Percentiles rank a stretch among this genome's conserved stretches.
phyloP scores from a whole-genome alignment of 352 stramenopile species.

The Phytophthora pinifolia region DNA sequence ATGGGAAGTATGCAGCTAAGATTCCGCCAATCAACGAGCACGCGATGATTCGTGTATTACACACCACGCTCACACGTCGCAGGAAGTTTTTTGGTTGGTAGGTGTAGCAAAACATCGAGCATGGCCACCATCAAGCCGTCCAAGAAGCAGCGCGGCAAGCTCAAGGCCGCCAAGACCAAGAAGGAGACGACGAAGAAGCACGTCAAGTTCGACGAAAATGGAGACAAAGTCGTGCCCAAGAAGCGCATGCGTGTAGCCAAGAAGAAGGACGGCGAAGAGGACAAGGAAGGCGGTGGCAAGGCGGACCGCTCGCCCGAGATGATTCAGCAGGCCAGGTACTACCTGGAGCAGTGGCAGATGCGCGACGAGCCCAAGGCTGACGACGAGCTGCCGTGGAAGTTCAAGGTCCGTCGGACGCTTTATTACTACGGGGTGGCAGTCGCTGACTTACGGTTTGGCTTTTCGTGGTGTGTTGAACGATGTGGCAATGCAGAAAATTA shows the following conservation, averaged over 20 bases:
- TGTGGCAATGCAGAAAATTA: slow-evolving; percentile 57
- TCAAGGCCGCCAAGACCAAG: slow-evolving; percentile 39
- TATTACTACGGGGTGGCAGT: not conserved
- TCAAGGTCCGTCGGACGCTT: slow-evolving; percentile 50
- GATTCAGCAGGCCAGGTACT: slow-evolving; percentile 83
- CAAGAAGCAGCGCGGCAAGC: slow-evolving; percentile 81
- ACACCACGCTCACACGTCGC: slow-evolving; percentile 23
- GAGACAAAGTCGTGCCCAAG: slow-evolving; percentile 47
- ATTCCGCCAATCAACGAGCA: slow-evolving; percentile 42
- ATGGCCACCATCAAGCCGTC: slow-evolving; percentile 65
- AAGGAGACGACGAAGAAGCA: slow-evolving; percentile 41
- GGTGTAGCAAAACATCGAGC: not conserved
- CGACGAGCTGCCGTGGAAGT: slow-evolving; percentile 74
- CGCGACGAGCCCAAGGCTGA: slow-evolving; percentile 50
- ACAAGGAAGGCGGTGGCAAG: slow-evolving; percentile 57
- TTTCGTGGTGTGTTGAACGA: slow-evolving; percentile 5
- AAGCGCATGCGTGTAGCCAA: slow-evolving; percentile 42
- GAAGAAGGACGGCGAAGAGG: slow-evolving; percentile 30
- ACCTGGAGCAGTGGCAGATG: slow-evolving; percentile 76
- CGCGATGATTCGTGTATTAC: not conserved
- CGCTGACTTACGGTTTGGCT: slow-evolving; percentile 4
- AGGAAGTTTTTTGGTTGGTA: slow-evolving; percentile 31
- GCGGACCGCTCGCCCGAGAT: slow-evolving; percentile 73
- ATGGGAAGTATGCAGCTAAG: slow-evolving; percentile 24
- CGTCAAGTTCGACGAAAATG: slow-evolving; percentile 69